These are phyloP conservation scores for Sporothrix curviconia DNA, from an alignment of 2,329 filamentous ascomycete species.

Conservation along the genomic window DNA sequence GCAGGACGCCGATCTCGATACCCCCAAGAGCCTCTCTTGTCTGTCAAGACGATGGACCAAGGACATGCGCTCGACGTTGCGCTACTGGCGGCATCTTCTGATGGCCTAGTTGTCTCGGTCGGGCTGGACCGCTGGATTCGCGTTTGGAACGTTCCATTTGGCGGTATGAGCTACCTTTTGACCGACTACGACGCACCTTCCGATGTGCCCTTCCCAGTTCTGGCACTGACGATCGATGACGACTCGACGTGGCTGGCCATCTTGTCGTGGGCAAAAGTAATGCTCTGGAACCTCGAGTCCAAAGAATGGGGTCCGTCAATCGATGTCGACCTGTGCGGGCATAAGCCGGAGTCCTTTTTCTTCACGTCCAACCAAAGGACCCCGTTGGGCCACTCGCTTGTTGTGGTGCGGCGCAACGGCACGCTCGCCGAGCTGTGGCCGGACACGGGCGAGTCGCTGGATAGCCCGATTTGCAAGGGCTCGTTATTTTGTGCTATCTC, in stretches of 20 bases:
- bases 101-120: conserved; percentile 61
- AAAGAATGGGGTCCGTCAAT: conserved; percentile 50
- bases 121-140: conserved; percentile 64
- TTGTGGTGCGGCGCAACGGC: conserved; percentile 60
- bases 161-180: conserved; percentile 37
- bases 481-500: conserved; percentile 45
- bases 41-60: conserved; percentile 52
- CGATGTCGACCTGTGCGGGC: conserved; percentile 48
- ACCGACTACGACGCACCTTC: conserved; percentile 30
- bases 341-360: conserved; percentile 56
- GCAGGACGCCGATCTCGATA: conserved; percentile 33
- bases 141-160: conserved; percentile 54
- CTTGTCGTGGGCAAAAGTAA: conserved; percentile 50
- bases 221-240: conserved; percentile 59
- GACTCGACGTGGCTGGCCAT: conserved; percentile 60
- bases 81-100: conserved; percentile 54
- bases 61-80: conserved; percentile 66
- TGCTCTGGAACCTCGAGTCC: conserved; percentile 57
- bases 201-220: conserved; percentile 47
- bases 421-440: conserved; percentile 52
- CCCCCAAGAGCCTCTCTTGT: conserved; percentile 42
- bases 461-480: conserved; percentile 45
- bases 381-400: conserved; percentile 38
- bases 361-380: conserved; percentile 43
- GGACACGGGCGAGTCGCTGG: conserved; percentile 35